Percentiles rank a stretch among this genome's conserved stretches.
phyloP scores from a whole-genome alignment of 2,329 filamentous ascomycete genomes.

The Colletotrichum filicis region DNA sequence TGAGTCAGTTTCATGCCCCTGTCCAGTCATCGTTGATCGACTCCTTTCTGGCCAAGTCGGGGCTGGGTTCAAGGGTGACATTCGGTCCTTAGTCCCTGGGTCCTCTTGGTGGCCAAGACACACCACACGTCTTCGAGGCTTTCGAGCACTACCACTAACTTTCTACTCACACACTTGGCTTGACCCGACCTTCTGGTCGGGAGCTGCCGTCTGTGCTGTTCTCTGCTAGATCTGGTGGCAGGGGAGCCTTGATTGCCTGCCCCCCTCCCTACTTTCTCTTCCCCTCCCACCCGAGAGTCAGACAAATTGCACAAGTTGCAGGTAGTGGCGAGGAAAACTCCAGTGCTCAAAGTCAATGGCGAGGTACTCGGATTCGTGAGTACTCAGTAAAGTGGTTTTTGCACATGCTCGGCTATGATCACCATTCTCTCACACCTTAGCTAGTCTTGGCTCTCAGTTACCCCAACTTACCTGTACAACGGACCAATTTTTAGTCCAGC shows the following conservation, averaged over 20 bases:
- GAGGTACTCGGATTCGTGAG: not conserved
- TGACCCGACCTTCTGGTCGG: constrained; percentile 24
- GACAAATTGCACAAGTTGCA: constrained; percentile 3
- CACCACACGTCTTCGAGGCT: not conserved
- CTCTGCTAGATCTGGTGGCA: not conserved
- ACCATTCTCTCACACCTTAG: constrained; percentile 3
- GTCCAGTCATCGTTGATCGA: not conserved
- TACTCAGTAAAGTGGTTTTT: not conserved
- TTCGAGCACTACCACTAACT: not conserved
- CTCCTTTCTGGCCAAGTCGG: not conserved
- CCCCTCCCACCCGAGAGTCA: not conserved
- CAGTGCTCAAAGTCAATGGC: not conserved
- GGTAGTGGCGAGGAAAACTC: constrained; percentile 1
- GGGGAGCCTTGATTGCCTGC: constrained; percentile 2
- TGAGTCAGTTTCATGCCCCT: constrained; percentile 18
- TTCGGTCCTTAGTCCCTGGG: not conserved
- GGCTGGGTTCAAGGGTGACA: not conserved
- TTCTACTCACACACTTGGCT: not conserved
- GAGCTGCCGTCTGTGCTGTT: constrained; percentile 28
- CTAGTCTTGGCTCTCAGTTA: constrained; percentile 13
- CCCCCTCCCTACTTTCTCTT: not conserved
- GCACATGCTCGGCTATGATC: not conserved
- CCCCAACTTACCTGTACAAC: not conserved
- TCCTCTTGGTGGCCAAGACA: not conserved
- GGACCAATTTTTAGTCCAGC: not conserved